Evolutionary conservation across 306 rosid species (phyloP).

Genomic region (Gynostemma pentaphyllum): DNA sequence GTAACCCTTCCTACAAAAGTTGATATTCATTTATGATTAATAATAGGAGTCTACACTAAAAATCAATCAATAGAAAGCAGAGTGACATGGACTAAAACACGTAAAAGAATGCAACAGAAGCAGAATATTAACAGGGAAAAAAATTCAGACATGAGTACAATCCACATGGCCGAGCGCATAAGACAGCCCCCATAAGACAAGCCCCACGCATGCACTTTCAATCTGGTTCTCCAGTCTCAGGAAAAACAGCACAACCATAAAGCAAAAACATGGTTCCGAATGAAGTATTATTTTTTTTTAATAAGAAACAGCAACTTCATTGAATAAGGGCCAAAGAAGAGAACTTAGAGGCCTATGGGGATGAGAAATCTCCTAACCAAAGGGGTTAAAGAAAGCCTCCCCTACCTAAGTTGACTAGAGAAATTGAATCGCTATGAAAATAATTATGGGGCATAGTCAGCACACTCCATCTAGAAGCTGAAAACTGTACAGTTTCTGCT

Average conservation of each 20-base stretch:
- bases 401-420: too few species aligned
- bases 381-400: too few species aligned
- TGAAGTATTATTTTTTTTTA: too few species aligned
- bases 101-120: not conserved
- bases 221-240: not conserved
- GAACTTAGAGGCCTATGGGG: too few species aligned
- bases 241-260: not conserved
- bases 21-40: not conserved
- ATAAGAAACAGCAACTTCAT: too few species aligned
- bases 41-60: not conserved
- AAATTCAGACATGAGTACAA: not conserved
- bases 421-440: too few species aligned
- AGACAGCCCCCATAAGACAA: too few species aligned
- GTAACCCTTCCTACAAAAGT: constrained; percentile 60
- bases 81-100: not conserved
- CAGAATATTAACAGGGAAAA: not conserved
- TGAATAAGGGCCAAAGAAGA: not conserved
- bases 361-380: too few species aligned
- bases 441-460: too few species aligned
- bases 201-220: not conserved
- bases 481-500: too few species aligned
- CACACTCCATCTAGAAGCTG: too few species aligned
- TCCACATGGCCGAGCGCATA: too few species aligned
- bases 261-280: not conserved
- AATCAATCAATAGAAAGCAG: not conserved